Conservation (phyloP, 2,329 filamentous ascomycete genomes). For the Colletotrichum tofieldiae region DNA sequence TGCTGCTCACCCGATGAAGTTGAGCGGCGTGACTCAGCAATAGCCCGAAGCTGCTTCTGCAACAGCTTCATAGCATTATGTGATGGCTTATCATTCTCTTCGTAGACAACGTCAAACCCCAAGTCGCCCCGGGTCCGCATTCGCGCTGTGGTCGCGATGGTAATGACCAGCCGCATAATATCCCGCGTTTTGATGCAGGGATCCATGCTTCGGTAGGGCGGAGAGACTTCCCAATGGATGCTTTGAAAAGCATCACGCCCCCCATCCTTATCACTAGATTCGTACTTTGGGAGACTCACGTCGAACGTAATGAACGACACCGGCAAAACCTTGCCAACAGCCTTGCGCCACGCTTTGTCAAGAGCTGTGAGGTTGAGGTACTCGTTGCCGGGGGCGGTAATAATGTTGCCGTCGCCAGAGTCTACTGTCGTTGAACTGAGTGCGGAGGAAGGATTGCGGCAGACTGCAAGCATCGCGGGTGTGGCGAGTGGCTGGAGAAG, state of each 20-base stretch:
- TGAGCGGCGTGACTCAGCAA: neutral
- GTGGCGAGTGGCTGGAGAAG: neutral
- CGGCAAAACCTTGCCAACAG: neutral
- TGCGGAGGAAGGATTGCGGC: neutral
- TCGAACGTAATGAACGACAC: neutral
- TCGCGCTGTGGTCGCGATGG: neutral
- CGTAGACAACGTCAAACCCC: neutral
- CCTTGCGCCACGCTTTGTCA: conserved; percentile 1
- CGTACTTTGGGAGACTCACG: neutral
- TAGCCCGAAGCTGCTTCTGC: neutral
- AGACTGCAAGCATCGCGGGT: neutral
- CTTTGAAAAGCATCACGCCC: neutral
- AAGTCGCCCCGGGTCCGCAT: neutral
- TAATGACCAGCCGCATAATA: neutral
- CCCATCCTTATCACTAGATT: neutral
- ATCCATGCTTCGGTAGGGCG: neutral
- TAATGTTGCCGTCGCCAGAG: neutral
- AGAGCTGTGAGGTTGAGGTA: neutral
- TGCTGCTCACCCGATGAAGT: neutral
- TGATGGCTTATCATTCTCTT: neutral
- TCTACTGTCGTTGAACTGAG: neutral
- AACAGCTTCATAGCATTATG: neutral
- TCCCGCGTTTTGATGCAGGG: neutral
- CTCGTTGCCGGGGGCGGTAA: neutral
- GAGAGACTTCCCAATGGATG: neutral